phyloP scores from a whole-genome alignment of 306 rosid genomes.

The Cicer chorassanicum region DNA sequence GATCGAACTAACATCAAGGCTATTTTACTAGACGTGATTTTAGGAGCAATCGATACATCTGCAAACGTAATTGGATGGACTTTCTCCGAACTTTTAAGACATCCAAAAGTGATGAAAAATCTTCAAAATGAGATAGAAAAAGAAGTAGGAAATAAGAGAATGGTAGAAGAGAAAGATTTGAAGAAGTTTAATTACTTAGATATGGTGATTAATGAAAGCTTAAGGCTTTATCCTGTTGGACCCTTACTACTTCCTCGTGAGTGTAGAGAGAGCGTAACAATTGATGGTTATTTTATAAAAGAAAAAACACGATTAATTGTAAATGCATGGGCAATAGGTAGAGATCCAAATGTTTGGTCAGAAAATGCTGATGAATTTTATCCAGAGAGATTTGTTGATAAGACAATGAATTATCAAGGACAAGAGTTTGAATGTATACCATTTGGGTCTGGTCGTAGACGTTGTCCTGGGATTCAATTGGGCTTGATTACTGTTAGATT shows the following conservation, averaged over 20 bases:
- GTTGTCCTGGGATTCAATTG: conserved; percentile 2
- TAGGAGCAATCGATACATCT: background rate
- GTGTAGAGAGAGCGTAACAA: background rate
- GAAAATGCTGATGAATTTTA: background rate
- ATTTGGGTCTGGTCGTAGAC: conserved; percentile 6
- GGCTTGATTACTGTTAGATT: background rate
- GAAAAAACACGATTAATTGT: background rate
- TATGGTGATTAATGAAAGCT: background rate
- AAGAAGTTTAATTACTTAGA: background rate
- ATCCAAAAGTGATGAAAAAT: background rate
- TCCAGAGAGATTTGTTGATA: background rate
- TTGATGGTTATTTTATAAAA: conserved; percentile 19
- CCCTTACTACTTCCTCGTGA: background rate
- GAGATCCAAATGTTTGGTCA: background rate
- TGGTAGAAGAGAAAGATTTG: conserved; percentile 12
- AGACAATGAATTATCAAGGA: background rate
- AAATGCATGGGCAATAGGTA: conserved; percentile 3
- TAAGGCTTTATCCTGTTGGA: background rate
- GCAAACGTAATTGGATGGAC: background rate
- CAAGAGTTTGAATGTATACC: background rate
- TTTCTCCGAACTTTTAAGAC: background rate
- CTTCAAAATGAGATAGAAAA: conserved; percentile 18
- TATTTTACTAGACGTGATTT: background rate
- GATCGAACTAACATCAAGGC: background rate
- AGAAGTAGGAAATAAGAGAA: background rate